Base-by-base conservation (phyloP, 2,329 filamentous ascomycete genomes). In the Botryotinia calthae region DNA sequence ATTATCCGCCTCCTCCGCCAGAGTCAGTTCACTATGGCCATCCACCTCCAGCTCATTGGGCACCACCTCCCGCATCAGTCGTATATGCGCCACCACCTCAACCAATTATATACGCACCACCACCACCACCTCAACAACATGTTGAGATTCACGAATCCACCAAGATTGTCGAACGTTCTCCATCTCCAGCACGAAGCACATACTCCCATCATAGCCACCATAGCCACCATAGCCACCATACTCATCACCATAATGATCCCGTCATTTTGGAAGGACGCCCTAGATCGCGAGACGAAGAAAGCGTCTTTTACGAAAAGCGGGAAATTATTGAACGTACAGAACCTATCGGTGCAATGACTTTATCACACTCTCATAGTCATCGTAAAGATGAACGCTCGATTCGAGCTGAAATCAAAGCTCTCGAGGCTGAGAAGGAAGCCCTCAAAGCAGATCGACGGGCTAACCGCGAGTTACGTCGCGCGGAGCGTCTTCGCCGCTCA, bases 391-490 rank as follows among this genome's bases (percentile, higher is more conserved):
- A 80, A 69, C 86, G 89, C 28, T 90, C 93, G 16, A 90, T 96
- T 76, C 87, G 89, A 66, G 86, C 89, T 46, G 92, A 96, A 79
- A 93, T 95, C 73, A 87, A 87, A 20, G 87, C 87, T 1, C 85
- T 95, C 1, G 92, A 95, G 82, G 87, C 86, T 9, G 90, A 94
- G 81, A 86, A 86, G 59, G 85, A 86, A 74, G 84, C 86, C 40
- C 82, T 90, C 62, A 86, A 86, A 73, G 83, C 88, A 28, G 89
- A 91, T 80, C 85, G 87, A 62, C 85, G 86, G 65, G 83, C 84
- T 34, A 83, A 84, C 66, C 80, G 80, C 74, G 82, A 81, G 72
- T 79, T 84, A 67, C 83, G 81, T 70, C 82, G 83, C 64, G 82
- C 82, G 25, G 86, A 88, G 67, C 82, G 86, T 59, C 84, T 90